Evolutionary conservation across 306 rosid species (phyloP), one percentile per base, ranked within the genome.

Genomic region (Cucurbita pepo): DNA sequence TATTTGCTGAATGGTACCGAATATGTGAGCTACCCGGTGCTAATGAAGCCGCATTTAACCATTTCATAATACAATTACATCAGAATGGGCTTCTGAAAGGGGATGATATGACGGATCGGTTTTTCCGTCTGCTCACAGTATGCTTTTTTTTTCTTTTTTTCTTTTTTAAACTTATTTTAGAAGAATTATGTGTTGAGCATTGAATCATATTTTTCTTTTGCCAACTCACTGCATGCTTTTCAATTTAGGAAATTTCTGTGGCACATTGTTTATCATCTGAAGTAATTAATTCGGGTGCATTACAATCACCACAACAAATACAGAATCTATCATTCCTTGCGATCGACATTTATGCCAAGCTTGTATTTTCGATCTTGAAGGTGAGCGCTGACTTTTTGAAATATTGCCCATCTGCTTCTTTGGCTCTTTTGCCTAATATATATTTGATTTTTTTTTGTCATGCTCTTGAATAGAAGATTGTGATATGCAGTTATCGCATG

Each of bases 61-160:
- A 86, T 81, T 91, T 84, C 79, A 81, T 89, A 75, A 37, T 84
- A 60, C 95, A 95, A 72, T 80, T 95, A 75, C 90, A 89, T 77
- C 92, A 91, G 76, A 85, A 77, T 73, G 99, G 97, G 58, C 74
- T 91, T 41, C 83, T 95, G 64, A 91, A 95, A 84, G 98, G 96
- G 41, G 99, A 95, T 83, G 99, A 95, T 41, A 62, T 84, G 52
- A 88, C 95, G 34, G 99, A 95, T 66, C 95, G 89, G 22, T 89
- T 95, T 84, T 95, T 95, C 83, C 86, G 84, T 41, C 56, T 85
- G 44, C 86, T 95, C 58, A 88, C 85, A 51, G 99, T 95, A 54
- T 69, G 80, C 45, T 30, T 75, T 50, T 50, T 76, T 76, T 45
- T 60, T 1, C 40, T 60, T 50, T 45, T 45, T 11, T 10, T 45